Base-by-base conservation (phyloP, 2,329 filamentous ascomycete species). In the Macrophomina tecta region DNA sequence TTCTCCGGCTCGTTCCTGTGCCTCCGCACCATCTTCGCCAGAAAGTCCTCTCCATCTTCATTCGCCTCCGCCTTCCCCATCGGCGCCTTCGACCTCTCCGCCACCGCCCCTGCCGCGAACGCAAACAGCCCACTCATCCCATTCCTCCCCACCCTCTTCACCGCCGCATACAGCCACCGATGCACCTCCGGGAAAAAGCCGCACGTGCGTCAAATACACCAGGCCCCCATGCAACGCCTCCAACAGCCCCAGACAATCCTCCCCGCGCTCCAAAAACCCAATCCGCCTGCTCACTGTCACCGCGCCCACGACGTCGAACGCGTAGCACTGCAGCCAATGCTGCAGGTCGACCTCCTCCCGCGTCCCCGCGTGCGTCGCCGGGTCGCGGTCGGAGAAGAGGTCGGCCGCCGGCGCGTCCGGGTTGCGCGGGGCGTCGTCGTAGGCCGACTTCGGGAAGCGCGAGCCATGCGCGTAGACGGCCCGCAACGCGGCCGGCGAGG, bases 301-400 rank as follows among this genome's bases (percentile, higher is more conserved):
- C 40, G 82, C 78, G 0, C 83, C 83, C 32, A 87, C 85, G 1
- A 86, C 82, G 58, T 86, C 82, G 53, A 84, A 83, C 0, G 81
- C 82, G 65, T 81, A 84, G 69, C 76, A 84, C 68, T 84, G 82
- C 34, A 84, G 72, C 78, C 79, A 82, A 55, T 79, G 74, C 4
- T 72, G 70, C 46, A 84, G 68, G 68, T 86, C 76, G 3, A 85
- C 69, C 0, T 67, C 62, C 4, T 74, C 9, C 55, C 30, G 30
- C 12, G 11, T 36, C 51, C 32, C 36, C 18, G 18, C 18, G 18
- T 18, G 18, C 18, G 18, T 18, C 18, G 18, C 18, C 18, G 18
- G 18, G 18, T 1, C 18, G 18, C 18, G 18, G 18, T 18, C 18
- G 18, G 18, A 18, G 18, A 18, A 18, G 18, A 18, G 18, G 18